phyloP scores from a whole-genome alignment of 2,329 filamentous ascomycete genomes.

The Epichloe typhina region DNA sequence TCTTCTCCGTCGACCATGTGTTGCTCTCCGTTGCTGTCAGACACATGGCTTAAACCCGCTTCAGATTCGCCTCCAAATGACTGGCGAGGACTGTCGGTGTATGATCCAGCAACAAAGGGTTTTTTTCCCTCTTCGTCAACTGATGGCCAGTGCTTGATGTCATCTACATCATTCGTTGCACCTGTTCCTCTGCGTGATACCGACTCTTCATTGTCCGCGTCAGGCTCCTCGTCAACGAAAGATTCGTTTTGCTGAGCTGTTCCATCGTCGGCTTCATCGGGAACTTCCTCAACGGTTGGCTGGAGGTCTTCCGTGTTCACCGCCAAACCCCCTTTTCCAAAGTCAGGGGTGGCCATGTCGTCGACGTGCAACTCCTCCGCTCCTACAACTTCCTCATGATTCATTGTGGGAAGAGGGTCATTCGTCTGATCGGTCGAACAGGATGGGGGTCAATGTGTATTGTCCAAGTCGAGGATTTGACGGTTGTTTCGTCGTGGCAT shows the following conservation, averaged over 20 bases:
- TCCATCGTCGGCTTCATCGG: constrained; percentile 1
- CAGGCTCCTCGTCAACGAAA: neutral
- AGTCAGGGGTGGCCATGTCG: neutral
- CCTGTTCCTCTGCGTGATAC: constrained; percentile 10
- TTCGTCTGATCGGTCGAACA: constrained; percentile 22
- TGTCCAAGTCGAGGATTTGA: constrained; percentile 31
- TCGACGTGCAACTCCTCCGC: neutral
- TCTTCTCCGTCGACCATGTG: constrained; percentile 12
- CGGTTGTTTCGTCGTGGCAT: constrained; percentile 16
- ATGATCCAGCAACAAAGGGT: constrained; percentile 14
- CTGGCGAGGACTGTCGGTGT: constrained; percentile 8
- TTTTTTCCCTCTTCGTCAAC: constrained; percentile 11
- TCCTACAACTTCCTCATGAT: constrained; percentile 2
- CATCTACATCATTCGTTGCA: constrained; percentile 8
- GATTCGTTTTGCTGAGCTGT: neutral
- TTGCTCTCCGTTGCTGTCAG: constrained; percentile 8
- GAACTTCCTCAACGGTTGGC: constrained; percentile 1
- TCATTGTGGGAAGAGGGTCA: constrained; percentile 5
- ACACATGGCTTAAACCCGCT: constrained; percentile 8
- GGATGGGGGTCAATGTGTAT: constrained; percentile 32
- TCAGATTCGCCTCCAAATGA: constrained; percentile 14
- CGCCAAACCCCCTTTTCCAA: neutral
- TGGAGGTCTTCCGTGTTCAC: neutral
- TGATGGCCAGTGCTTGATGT: constrained; percentile 25
- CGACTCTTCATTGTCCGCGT: neutral